phyloP scores from a whole-genome alignment of 176 grass and related monocot species.

The Ampelocalamus luodianensis region DNA sequence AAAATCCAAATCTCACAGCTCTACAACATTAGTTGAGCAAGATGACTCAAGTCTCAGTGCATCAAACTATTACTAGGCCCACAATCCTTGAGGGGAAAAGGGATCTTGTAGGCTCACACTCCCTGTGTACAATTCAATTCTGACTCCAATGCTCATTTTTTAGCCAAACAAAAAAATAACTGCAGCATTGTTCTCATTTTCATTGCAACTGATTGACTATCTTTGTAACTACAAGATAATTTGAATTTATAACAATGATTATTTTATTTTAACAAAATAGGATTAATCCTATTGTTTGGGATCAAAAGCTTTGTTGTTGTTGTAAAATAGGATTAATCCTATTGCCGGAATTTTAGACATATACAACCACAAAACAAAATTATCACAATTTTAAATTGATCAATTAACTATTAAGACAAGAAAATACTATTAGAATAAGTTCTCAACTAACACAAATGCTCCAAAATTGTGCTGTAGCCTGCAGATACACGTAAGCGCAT shows the following conservation, averaged over 20 bases:
- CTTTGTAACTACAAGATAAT: not conserved
- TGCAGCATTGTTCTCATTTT: constrained; percentile 26
- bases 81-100: not conserved
- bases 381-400: constrained; percentile 1
- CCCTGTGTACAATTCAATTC: not conserved
- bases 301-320: too few species aligned
- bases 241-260: not conserved
- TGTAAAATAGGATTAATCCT: constrained; percentile 25
- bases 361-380: not conserved
- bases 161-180: not conserved
- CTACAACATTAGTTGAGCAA: constrained; percentile 3
- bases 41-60: not conserved
- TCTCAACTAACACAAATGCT: not conserved
- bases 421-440: not conserved
- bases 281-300: constrained; percentile 1
- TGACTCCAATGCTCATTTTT: not conserved
- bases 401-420: not conserved
- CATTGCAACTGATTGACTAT: constrained; percentile 5
- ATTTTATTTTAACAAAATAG: constrained; percentile 28
- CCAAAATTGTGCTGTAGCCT: not conserved
- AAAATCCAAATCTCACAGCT: not conserved
- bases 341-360: constrained; percentile 20
- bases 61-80: not conserved
- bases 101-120: not conserved
- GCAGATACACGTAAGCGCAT: not conserved